Evolutionary conservation across 441 rosid genomes (phyloP), one percentile per base, ranked within the genome.

Genomic region (Populus trichocarpa): DNA sequence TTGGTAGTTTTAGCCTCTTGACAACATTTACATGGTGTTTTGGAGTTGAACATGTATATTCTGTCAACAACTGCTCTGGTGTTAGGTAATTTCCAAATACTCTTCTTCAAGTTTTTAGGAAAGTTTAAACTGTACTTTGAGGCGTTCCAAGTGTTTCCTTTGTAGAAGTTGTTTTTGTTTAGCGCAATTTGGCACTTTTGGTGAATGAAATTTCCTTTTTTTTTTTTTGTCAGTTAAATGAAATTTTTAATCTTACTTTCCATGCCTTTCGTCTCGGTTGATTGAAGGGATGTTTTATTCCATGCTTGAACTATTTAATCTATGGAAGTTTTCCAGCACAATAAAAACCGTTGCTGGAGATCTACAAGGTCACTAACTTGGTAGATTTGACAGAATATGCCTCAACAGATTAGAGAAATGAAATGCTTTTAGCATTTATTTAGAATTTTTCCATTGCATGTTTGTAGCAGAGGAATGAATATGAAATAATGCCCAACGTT

Each of bases 21-120:
- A 86, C 80, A 26, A 82, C 70, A 75, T 72, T 63, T 78, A 74
- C 72, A 53, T 80, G 80, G 83, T 74, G 81, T 77, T 84, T 25
- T 80, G 53, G 63, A 61, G 77, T 69, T 75, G 77, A 81, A 79
- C 84, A 57, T 86, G 89, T 86, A 86, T 70, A 83, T 83, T 84
- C 86, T 74, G 40, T 81, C 81, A 71, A 71, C 83, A 38, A 28
- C 67, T 84, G 83, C 85, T 75, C 75, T 79, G 80, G 78, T 73
- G 86, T 82, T 83, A 82, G 86, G 86, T 83, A 86, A 75, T 78
- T 83, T 64, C 69, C 64, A 78, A 80, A 73, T 79, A 75, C 76
- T 30, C 32, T 30, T 77, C 79, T 46, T 69, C 79, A 79, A 72
- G 79, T 73, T 79, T 75, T 8, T 78, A 80, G 84, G 85, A 69